Evolutionary conservation across 2,329 filamentous ascomycete genomes (phyloP), one percentile per base, ranked within the genome.

Genomic region (Monascus ruber): DNA sequence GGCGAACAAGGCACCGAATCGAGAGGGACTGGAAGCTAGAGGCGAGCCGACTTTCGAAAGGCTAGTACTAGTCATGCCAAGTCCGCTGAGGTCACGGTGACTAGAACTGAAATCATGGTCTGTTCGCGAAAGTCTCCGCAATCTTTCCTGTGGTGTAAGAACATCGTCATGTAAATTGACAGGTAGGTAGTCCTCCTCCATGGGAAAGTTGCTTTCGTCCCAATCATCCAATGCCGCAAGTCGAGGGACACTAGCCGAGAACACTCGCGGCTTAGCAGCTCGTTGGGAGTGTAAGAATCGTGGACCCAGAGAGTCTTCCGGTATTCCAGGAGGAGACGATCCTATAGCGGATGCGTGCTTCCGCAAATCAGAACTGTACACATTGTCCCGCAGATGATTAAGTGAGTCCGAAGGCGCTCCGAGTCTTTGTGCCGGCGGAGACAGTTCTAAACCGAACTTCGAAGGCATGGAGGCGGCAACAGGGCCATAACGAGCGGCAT

Each of bases 381-480:
- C 85, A 63, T 69, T 81, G 74, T 72, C 72, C 42, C 78, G 74
- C 24, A 79, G 70, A 48, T 72, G 78, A 44, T 71, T 76, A 46
- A 73, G 71, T 45, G 68, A 67, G 34, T 76, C 69, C n/a, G 84
- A 74, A 42, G 83, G 79, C 26, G 81, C 77, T 38, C 72, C 76
- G 39, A 74, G 74, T 43, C 66, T 64, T 32, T 86, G 72, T 1
- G 85, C 87, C 1, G 86, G 83, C 4, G 87, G 87, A 6, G 83
- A 87, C 35, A 63, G 46, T 38, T 94, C 88, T 48, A 95, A 70
- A 9, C 85, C 85, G 53, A 96, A 95, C 52, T 89, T 85, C 37
- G 86, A 85, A 6, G 91, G 91, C 7, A 96, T 84, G 0, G 89
- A 96, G 0, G 88, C 85, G 5, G 89, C 88, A 62, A 93, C 87